Evolutionary conservation across 2,329 filamentous ascomycete genomes (phyloP), one percentile per base, ranked within the genome.

Genomic region (Alternaria triticina): DNA sequence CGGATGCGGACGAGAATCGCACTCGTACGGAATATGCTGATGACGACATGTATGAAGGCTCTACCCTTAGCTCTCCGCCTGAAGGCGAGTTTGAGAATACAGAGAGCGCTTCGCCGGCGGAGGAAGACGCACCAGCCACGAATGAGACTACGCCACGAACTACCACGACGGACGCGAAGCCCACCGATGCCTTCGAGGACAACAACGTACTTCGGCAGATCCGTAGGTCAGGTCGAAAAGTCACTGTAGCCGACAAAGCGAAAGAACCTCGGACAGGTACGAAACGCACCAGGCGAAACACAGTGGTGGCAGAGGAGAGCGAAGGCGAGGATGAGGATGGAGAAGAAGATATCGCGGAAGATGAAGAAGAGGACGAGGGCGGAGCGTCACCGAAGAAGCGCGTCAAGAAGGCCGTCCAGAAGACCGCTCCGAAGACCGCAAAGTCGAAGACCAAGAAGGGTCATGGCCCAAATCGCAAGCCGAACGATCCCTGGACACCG

Each of bases 11-110:
- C 4, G 15, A 15, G 22, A 27, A 25, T 11, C 4, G 3, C 22
- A 7, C 4, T 2, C 0, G 2, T 27, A n/a, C 15, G 0, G 45
- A 0, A 6, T 1, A 25, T 6, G 3, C 23, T 11, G 13, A 25
- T 9, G 23, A 49, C 23, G 45, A 27, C 45, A 49, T 49, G 23
- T 9, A 23, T 27, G 23, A 27, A 1, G 23, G 23, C 23, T n/a
- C n/a, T 5, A 23, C 12, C 1, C 23, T 0, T 1, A n/a, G n/a
- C 23, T 23, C 13, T 27, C 7, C 45, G 15, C 15, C 22, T 7
- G 22, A n/a, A 7, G 22, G 3, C 13, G 45, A 17, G 0, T 1
- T 25, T 11, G 23, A 49, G 23, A 17, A 2, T 49, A 17, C 23
- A 10, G 23, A 11, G 15, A 17, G 22, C 15, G 23, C 23, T 49